Evolutionary conservation across 225 moss, liverwort and hornwort genomes (phyloP).

Genomic region (Climacium dendroides): DNA sequence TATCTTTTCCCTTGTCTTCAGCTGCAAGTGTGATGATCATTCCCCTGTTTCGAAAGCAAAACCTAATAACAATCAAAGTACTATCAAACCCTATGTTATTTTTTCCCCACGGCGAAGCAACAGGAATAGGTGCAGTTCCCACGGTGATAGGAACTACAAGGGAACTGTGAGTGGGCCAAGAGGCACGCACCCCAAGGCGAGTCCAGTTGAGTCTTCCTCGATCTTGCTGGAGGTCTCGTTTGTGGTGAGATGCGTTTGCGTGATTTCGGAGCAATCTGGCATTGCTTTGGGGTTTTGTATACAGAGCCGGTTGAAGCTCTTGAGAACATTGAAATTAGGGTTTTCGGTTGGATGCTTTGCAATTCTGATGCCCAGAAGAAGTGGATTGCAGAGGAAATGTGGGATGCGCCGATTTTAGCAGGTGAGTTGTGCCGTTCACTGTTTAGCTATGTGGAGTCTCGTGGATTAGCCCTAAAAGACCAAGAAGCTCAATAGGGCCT

Average conservation of each 20-base stretch:
- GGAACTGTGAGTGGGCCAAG: background rate
- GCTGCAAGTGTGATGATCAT: background rate
- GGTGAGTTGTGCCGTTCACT: background rate
- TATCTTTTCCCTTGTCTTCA: background rate
- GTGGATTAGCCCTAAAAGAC: background rate
- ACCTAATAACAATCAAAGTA: background rate
- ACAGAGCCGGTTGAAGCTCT: background rate
- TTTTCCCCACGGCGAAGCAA: background rate
- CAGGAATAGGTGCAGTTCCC: background rate
- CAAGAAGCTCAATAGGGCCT: background rate
- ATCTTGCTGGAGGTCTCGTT: background rate
- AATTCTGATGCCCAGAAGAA: background rate
- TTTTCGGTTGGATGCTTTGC: background rate
- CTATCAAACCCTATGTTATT: background rate
- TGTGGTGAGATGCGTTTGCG: background rate
- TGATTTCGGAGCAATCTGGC: background rate
- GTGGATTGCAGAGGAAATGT: background rate
- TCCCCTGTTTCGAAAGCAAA: background rate
- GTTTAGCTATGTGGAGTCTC: background rate
- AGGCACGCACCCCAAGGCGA: background rate
- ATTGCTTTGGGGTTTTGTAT: background rate
- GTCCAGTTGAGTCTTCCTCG: background rate
- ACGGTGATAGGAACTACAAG: slow-evolving; percentile 8
- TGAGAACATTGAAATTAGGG: background rate
- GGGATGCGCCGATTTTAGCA: background rate